Evolutionary conservation across 495 filamentous ascomycete species (phyloP), one percentile per base, ranked within the genome.

Genomic region (Evernia prunastri): DNA sequence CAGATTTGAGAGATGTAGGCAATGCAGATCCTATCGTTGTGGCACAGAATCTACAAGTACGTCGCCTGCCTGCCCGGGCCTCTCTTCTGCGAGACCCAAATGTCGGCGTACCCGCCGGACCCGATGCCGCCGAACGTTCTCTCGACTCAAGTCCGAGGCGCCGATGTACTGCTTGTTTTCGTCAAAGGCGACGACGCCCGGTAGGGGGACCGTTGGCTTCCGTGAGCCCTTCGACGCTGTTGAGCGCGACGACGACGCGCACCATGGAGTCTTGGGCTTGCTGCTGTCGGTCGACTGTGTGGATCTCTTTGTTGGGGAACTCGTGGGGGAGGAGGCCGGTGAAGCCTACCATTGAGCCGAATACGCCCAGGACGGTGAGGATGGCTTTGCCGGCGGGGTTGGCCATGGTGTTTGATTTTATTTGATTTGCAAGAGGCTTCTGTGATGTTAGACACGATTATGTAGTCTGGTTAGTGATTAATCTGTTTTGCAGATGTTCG

Each of bases 191-290:
- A 54, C 7, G 60, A 53, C 33, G 20, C 35, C 42, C 0, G 49
- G 60, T 43, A 47, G 13, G 29, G 10, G n/a, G 36, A 18, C 60
- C 60, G 13, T 62, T 45, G 5, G 60, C 45, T 2, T 36, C 18
- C 10, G n/a, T 40, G n/a, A 43, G 58, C 3, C n/a, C 39, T 15
- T 40, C 17, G 4, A 29, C 40, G 23, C 58, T 25, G 25, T 47
- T 59, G 9, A 59, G 39, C 17, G 25, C 58, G 8, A 59, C 58
- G 2, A 43, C 58, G 40, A 60, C n/a, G 18, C 58, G 58, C 5
- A 60, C 17, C 43, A 27, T 35, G 4, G 60, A 62, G 37, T 62
- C 43, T 11, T 42, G 29, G 10, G 42, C 15, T 60, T 42, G 18
- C 27, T 49, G 36, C 25, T 20, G 12, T 39, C 35, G 29, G 11